Evolutionary conservation across 352 stramenopile genomes (phyloP).

Genomic region (Pythium grandisporangium): DNA sequence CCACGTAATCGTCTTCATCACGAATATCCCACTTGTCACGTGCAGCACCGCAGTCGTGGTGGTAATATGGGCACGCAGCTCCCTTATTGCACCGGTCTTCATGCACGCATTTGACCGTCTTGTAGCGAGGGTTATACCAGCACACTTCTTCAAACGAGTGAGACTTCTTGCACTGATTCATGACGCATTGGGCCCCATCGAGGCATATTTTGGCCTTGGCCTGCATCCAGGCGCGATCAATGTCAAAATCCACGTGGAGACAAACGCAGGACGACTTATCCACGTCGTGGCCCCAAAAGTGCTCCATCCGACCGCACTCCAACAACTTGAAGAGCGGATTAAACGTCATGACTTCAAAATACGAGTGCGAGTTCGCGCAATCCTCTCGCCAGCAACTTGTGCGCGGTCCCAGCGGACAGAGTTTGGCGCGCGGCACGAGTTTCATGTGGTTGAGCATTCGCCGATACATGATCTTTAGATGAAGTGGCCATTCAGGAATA

Average conservation of each 20-base stretch:
- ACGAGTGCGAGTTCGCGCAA: slow-evolving; percentile 19
- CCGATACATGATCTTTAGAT: not conserved
- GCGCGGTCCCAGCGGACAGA: not conserved
- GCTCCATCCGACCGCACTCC: slow-evolving; percentile 20
- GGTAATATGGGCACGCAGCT: not conserved
- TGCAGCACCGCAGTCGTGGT: slow-evolving; percentile 3
- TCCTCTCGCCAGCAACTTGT: not conserved
- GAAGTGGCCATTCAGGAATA: not conserved
- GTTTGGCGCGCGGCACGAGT: not conserved
- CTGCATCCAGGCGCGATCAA: slow-evolving; percentile 26
- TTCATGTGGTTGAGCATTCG: not conserved
- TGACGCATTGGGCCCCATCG: not conserved
- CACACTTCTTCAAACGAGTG: slow-evolving; percentile 10
- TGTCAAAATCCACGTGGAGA: slow-evolving; percentile 23
- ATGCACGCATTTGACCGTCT: slow-evolving; percentile 1
- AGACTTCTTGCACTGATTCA: slow-evolving; percentile 2
- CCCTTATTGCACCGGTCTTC: not conserved
- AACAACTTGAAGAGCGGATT: slow-evolving; percentile 40
- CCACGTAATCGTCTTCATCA: slow-evolving; percentile 9
- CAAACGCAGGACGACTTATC: slow-evolving; percentile 28
- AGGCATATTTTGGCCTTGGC: not conserved
- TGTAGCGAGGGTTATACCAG: slow-evolving; percentile 6
- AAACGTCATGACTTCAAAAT: slow-evolving; percentile 36
- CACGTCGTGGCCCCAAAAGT: slow-evolving; percentile 26
- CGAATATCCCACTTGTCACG: not conserved